Conservation (phyloP, 2,329 filamentous ascomycete species). For the Trichoderma sp. region DNA sequence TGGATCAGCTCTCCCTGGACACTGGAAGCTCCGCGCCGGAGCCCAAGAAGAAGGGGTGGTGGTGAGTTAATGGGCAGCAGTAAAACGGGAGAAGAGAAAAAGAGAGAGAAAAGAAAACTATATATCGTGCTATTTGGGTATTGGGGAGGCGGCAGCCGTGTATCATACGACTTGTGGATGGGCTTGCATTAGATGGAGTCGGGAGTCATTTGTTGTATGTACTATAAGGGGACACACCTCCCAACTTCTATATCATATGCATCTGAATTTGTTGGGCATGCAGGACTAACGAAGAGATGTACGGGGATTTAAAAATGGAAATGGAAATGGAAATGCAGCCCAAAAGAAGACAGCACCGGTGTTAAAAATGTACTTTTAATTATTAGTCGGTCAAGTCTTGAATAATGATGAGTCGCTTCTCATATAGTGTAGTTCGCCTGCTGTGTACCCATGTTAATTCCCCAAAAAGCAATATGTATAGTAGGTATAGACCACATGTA, state of each 20-base stretch:
- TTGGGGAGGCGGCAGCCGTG: constrained; percentile 27
- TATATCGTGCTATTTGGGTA: constrained; percentile 10
- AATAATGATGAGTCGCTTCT: constrained; percentile 7
- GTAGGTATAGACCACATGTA: neutral
- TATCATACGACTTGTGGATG: constrained; percentile 45
- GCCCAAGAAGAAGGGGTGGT: constrained; percentile 53
- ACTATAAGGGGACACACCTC: constrained; percentile 28
- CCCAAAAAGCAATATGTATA: constrained; percentile 10
- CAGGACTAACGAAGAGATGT: neutral
- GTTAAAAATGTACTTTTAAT: neutral
- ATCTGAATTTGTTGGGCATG: constrained; percentile 10
- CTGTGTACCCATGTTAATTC: neutral
- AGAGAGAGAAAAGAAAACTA: constrained; percentile 15
- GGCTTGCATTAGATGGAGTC: constrained; percentile 47
- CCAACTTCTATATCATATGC: constrained; percentile 19
- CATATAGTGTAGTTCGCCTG: neutral
- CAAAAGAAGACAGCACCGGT: neutral
- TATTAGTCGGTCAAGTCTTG: constrained; percentile 5
- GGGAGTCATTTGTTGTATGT: constrained; percentile 35
- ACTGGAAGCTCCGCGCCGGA: constrained; percentile 27
- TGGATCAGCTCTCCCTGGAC: constrained; percentile 50
- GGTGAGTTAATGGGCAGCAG: constrained; percentile 37
- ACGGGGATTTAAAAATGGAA: neutral
- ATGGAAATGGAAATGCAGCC: neutral
- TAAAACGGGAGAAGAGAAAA: constrained; percentile 4